Percentiles rank a stretch among this genome's conserved stretches.
Conservation (phyloP, 768 basidiomycete genomes). For the Udeniomyces megalosporus region DNA sequence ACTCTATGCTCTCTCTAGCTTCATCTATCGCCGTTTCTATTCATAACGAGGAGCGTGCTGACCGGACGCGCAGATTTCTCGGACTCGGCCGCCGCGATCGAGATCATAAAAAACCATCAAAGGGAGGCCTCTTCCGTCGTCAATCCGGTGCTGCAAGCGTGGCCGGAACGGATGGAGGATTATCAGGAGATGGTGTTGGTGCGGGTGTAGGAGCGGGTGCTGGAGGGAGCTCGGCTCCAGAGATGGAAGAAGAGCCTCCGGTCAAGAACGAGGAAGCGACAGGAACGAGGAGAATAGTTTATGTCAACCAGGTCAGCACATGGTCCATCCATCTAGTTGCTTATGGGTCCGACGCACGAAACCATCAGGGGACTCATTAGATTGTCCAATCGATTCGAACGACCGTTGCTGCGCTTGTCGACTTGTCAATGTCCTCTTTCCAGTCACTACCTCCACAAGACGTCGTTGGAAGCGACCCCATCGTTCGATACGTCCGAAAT, state of each 20-base stretch:
- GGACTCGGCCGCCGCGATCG: conserved; percentile 6
- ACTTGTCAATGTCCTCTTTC: too few species aligned
- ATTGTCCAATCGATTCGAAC: too few species aligned
- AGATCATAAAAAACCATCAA: conserved; percentile 4
- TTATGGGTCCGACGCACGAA: too few species aligned
- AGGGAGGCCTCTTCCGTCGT: background rate
- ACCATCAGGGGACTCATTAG: too few species aligned
- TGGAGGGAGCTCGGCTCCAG: background rate
- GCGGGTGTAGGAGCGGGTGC: conserved; percentile 9
- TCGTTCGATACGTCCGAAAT: conserved; percentile 65
- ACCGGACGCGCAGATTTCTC: conserved; percentile 7
- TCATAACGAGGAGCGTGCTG: conserved; percentile 41
- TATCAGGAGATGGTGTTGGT: conserved; percentile 1
- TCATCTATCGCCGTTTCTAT: conserved; percentile 78
- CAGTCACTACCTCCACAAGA: conserved; percentile 9
- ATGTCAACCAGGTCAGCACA: conserved; percentile 43
- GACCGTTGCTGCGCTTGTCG: too few species aligned
- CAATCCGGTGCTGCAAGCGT: background rate
- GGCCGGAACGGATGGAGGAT: background rate
- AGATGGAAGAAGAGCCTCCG: background rate
- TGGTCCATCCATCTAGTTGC: conserved; percentile 37
- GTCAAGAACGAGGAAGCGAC: too few species aligned
- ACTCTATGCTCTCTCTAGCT: conserved; percentile 27
- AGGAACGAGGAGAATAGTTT: too few species aligned
- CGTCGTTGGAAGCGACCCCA: conserved; percentile 49